These are phyloP conservation scores for Sclerotinia subarctica DNA, from an alignment of 2,329 filamentous ascomycete species.

Conservation along the genomic window DNA sequence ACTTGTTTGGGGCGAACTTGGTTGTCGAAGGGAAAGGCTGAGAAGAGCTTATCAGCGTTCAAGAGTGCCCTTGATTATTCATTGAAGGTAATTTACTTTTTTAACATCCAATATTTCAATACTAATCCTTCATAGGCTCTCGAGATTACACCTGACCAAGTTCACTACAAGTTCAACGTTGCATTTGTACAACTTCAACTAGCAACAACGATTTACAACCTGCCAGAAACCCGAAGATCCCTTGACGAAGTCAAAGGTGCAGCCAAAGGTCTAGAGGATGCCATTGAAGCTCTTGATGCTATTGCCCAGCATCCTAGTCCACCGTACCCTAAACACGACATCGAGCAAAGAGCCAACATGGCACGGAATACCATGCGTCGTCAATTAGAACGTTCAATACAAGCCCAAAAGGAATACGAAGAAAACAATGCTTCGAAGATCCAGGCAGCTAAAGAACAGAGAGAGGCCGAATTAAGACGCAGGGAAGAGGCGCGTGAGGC, in stretches of 20 bases:
- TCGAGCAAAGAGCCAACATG: constrained; percentile 97
- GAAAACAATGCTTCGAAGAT: constrained; percentile 88
- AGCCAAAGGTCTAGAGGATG: constrained; percentile 75
- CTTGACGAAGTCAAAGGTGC: constrained; percentile 79
- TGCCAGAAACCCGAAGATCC: constrained; percentile 73
- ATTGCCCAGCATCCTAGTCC: constrained; percentile 63
- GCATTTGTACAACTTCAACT: constrained; percentile 97
- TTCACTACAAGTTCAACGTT: constrained; percentile 95
- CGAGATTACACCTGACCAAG: constrained; percentile 73
- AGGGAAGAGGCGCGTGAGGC: constrained; percentile 74
- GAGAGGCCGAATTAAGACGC: constrained; percentile 74
- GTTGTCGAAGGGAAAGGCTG: constrained; percentile 63
- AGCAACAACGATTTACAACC: constrained; percentile 71
- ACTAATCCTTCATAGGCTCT: constrained; percentile 58
- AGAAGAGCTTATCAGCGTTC: constrained; percentile 59
- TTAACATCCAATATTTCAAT: constrained; percentile 5
- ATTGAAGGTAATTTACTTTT: constrained; percentile 51
- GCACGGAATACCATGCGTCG: constrained; percentile 90
- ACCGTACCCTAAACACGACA: constrained; percentile 84
- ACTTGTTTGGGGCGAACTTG: constrained; percentile 71
- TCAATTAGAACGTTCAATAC: constrained; percentile 81
- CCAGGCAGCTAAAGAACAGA: constrained; percentile 71
- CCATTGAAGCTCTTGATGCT: constrained; percentile 69
- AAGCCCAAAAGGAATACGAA: constrained; percentile 86
- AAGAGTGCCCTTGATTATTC: constrained; percentile 63